phyloP scores from a whole-genome alignment of 2,329 filamentous ascomycete genomes.

The Fusarium oxysporum region DNA sequence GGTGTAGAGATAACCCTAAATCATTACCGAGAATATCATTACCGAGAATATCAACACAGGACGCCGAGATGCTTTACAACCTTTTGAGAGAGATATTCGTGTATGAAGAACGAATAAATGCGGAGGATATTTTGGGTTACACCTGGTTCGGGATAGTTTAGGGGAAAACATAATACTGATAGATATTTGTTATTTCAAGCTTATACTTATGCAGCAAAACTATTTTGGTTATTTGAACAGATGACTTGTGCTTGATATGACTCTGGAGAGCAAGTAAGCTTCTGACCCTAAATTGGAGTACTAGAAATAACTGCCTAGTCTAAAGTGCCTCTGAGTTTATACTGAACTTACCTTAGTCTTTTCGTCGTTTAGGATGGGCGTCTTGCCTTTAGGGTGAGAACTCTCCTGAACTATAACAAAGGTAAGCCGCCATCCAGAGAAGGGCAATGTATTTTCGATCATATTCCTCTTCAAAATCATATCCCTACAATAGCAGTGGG shows the following conservation, averaged over 20 bases:
- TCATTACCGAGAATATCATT: not conserved
- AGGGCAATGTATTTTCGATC: not conserved
- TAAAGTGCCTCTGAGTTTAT: not conserved
- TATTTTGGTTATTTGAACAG: not conserved
- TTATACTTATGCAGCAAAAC: no score
- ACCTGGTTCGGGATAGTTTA: not conserved
- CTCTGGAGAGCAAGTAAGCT: not conserved
- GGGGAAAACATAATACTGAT: not conserved
- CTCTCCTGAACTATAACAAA: not conserved
- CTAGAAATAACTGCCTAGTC: no score
- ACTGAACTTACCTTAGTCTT: not conserved
- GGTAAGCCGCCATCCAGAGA: fast-evolving
- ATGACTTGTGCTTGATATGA: not conserved
- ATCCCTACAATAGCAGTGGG: not conserved
- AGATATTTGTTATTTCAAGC: not conserved
- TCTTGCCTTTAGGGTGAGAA: no score
- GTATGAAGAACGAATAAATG: not conserved
- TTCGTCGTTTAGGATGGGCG: not conserved
- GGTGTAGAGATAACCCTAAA: fast-evolving
- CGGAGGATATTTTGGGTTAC: fast-evolving
- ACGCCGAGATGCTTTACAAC: not conserved
- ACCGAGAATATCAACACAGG: fast-evolving
- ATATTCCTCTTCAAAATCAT: not conserved
- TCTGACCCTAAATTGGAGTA: not conserved
- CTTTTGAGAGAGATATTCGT: not conserved